phyloP scores from a whole-genome alignment of 2,329 filamentous ascomycete genomes.

The Calonectria hawksworthii region DNA sequence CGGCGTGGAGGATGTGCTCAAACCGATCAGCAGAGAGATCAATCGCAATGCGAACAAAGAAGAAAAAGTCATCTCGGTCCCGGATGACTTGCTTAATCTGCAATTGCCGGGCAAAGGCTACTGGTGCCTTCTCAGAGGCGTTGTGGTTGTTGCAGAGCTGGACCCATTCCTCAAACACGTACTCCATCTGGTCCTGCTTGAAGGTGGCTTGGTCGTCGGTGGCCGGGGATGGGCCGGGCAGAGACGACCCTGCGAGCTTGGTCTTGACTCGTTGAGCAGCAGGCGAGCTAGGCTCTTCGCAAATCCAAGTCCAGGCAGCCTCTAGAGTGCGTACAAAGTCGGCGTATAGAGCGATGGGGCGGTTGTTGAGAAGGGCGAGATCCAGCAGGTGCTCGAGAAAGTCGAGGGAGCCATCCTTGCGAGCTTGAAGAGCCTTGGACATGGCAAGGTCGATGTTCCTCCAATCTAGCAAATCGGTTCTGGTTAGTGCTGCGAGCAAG shows the following conservation, averaged over 20 bases:
- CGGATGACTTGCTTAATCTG: slow-evolving; percentile 81
- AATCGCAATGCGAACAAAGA: slow-evolving; percentile 85
- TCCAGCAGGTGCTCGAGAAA: slow-evolving; percentile 87
- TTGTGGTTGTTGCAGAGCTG: slow-evolving; percentile 84
- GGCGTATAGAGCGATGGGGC: slow-evolving; percentile 82
- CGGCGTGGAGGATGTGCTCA: slow-evolving; percentile 77
- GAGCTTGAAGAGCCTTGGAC: slow-evolving; percentile 78
- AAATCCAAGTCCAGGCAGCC: slow-evolving; percentile 84
- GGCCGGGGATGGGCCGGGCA: slow-evolving; percentile 55
- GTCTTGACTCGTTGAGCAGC: slow-evolving; percentile 79
- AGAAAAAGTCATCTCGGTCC: slow-evolving; percentile 80
- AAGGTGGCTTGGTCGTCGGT: slow-evolving; percentile 66
- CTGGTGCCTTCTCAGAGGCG: slow-evolving; percentile 78
- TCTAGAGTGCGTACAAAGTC: slow-evolving; percentile 90
- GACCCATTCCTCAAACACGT: slow-evolving; percentile 97
- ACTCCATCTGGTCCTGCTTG: slow-evolving; percentile 88
- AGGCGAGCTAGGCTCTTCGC: slow-evolving; percentile 76
- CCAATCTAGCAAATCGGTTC: slow-evolving; percentile 74
- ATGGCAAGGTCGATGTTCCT: slow-evolving; percentile 78
- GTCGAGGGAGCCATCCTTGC: slow-evolving; percentile 80
- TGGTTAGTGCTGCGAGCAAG: slow-evolving; percentile 69
- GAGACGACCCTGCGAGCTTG: slow-evolving; percentile 63
- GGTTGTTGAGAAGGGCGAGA: slow-evolving; percentile 82
- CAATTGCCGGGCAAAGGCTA: slow-evolving; percentile 87
- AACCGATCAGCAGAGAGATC: slow-evolving; percentile 84